Evolutionary conservation across 257 asterid genomes (phyloP).

Genomic region (Solanum ossicruentum): DNA sequence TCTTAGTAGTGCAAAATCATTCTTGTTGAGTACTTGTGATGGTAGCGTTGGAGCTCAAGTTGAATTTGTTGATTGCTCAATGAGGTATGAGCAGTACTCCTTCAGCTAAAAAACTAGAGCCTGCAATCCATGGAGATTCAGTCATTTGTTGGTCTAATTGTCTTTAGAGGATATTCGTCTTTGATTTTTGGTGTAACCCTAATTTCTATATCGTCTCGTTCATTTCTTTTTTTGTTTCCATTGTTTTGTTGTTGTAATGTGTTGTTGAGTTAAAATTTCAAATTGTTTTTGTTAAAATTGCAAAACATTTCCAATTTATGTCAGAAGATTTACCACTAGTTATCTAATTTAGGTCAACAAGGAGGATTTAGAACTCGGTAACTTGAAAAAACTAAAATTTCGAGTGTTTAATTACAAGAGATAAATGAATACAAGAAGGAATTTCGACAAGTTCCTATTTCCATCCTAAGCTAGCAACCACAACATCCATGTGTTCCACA

Average conservation of each 20-base stretch:
- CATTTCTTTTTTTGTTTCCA: neutral
- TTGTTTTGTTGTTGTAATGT: neutral
- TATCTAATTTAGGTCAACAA: too few relatives aligned
- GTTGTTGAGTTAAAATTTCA: neutral
- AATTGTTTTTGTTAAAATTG: neutral
- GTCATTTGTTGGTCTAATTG: neutral
- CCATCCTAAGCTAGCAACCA: constrained; percentile 94
- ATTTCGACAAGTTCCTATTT: too few relatives aligned
- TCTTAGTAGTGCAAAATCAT: neutral
- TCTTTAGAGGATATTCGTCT: neutral
- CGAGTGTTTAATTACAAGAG: too few relatives aligned
- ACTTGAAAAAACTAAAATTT: too few relatives aligned
- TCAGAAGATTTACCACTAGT: neutral
- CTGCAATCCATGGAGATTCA: neutral
- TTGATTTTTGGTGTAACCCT: neutral
- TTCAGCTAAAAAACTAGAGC: neutral
- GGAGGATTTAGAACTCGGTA: too few relatives aligned
- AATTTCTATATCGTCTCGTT: neutral
- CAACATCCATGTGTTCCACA: constrained; percentile 53
- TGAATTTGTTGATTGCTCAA: neutral
- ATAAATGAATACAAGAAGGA: too few relatives aligned
- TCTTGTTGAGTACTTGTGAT: neutral
- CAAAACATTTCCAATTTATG: too few relatives aligned
- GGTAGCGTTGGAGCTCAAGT: neutral
- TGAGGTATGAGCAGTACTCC: neutral